A percentile compares a stretch with the other conserved stretches of the same genome.
These are phyloP conservation scores for Penicillium salamii DNA, from an alignment of 495 filamentous ascomycete species.

Conservation along the genomic window DNA sequence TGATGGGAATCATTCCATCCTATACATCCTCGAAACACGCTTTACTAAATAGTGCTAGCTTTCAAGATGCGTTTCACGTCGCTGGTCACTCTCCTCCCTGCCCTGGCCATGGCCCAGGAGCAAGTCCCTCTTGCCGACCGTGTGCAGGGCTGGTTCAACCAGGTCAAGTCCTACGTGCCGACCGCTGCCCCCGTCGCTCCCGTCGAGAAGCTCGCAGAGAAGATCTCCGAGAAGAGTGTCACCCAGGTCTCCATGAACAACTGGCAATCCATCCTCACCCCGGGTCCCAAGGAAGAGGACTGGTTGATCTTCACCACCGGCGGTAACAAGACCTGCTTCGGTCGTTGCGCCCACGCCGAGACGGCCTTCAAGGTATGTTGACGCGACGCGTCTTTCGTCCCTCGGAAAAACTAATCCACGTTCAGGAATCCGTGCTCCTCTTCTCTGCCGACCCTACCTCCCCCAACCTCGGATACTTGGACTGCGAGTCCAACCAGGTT, in stretches of 20 bases:
- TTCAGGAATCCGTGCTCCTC: conserved; percentile 62
- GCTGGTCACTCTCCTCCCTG: conserved; percentile 61
- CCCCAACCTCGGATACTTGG: conserved; percentile 67
- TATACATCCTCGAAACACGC: neutral
- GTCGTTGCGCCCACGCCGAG: conserved; percentile 51
- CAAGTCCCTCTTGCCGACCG: conserved; percentile 70
- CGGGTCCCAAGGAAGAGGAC: conserved; percentile 64
- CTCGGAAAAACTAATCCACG: conserved; percentile 9
- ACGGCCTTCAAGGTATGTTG: conserved; percentile 55
- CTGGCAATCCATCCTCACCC: conserved; percentile 67
- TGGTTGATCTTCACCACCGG: conserved; percentile 82
- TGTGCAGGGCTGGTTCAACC: conserved; percentile 62
- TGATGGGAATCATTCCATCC: neutral
- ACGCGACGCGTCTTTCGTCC: neutral
- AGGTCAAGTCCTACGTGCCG: conserved; percentile 58
- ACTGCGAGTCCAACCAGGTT: conserved; percentile 76
- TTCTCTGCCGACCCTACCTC: conserved; percentile 63
- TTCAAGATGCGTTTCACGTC: conserved; percentile 69
- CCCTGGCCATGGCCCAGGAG: conserved; percentile 68
- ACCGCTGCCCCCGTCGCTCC: conserved; percentile 49
- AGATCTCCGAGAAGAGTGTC: conserved; percentile 55
- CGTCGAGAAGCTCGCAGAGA: conserved; percentile 50
- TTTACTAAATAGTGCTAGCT: conserved; percentile 19
- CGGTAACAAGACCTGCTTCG: conserved; percentile 86
- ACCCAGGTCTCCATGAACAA: conserved; percentile 63